Evolutionary conservation across 2,329 filamentous ascomycete species (phyloP), one percentile per base, ranked within the genome.

Genomic region (Pseudonectria foliicola): DNA sequence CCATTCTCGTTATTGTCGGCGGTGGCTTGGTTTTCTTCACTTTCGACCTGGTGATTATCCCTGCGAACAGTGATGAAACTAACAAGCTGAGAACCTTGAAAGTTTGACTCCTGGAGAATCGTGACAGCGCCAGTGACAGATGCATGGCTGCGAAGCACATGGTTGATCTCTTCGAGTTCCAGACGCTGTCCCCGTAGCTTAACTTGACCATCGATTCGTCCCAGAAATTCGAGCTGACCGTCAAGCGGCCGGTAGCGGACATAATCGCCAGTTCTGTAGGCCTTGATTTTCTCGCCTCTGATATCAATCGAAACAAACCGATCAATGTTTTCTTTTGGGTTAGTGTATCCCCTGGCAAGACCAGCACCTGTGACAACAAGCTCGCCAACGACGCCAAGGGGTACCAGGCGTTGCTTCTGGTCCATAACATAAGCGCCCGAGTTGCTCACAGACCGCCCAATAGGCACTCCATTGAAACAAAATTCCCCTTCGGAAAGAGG

Each of bases 131-230:
- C 38, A 7, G 39, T 32, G 10, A 53, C 44, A 6, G 18, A 5
- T 3, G 33, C 26, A 7, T 49, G 35, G 2, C 13, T 34, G n/a
- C 35, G 36, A 1, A 55, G 29, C 2, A 32, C 38, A 6, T 46
- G 40, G 18, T 59, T 55, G 3, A 59, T 46, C 24, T 59, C 55
- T 0, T 36, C 46, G 2, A 50, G 34, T 34, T 60, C 57, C 16
- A 59, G 33, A 3, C 56, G 50, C 7, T 59, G 46, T 8, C 56
- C 55, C 13, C 53, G 46, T 8, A 60, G 42, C 36, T 59, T 59
- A 31, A 55, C 39, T 28, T 57, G 53, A 11, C 36, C 33, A n/a
- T 59, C 54, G 3, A 50, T 46, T 10, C 55, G 49, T 1, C 50
- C 50, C 2, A 57, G 38, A 31, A 54, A 56, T 27, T 55, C 53